Evolutionary conservation across 2,329 filamentous ascomycete species (phyloP).

Genomic region (Scytalidium sp.): DNA sequence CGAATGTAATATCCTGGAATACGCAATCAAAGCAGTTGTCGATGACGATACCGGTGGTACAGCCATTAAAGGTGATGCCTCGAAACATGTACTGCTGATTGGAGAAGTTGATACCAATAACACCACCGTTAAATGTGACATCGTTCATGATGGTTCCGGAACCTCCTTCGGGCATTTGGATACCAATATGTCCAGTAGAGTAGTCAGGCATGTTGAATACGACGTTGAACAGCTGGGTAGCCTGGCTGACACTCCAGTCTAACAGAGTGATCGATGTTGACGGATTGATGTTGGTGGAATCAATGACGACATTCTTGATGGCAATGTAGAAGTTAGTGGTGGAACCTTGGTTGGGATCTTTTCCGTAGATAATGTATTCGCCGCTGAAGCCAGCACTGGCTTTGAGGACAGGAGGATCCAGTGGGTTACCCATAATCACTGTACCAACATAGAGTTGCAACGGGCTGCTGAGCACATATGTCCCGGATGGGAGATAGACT

Average conservation of each 20-base stretch:
- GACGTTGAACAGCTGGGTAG: conserved; percentile 28
- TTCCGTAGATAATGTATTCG: conserved; percentile 26
- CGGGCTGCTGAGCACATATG: conserved; percentile 18
- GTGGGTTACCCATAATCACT: conserved; percentile 23
- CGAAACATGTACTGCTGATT: conserved; percentile 49
- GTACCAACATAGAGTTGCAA: conserved; percentile 19
- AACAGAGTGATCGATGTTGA: conserved; percentile 21
- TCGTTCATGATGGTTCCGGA: conserved; percentile 41
- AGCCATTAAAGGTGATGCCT: conserved; percentile 74
- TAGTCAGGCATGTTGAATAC: conserved; percentile 29
- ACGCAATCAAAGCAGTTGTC: neutral
- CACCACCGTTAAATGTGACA: conserved; percentile 56
- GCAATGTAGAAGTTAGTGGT: conserved; percentile 29
- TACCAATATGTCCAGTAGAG: conserved; percentile 25
- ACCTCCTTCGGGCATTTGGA: conserved; percentile 4
- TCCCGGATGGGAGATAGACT: conserved; percentile 24
- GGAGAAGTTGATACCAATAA: conserved; percentile 56
- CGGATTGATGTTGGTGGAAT: conserved; percentile 24
- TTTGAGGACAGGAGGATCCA: conserved; percentile 26
- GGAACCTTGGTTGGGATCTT: conserved; percentile 20
- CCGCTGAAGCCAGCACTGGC: conserved; percentile 23
- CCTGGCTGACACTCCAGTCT: conserved; percentile 33
- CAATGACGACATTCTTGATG: conserved; percentile 29
- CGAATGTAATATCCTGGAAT: neutral
- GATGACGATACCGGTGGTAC: conserved; percentile 69